Percentiles rank a stretch among this genome's conserved stretches.
Evolutionary conservation across 2,329 filamentous ascomycete species (phyloP).

Genomic region (Fusarium paranaense): DNA sequence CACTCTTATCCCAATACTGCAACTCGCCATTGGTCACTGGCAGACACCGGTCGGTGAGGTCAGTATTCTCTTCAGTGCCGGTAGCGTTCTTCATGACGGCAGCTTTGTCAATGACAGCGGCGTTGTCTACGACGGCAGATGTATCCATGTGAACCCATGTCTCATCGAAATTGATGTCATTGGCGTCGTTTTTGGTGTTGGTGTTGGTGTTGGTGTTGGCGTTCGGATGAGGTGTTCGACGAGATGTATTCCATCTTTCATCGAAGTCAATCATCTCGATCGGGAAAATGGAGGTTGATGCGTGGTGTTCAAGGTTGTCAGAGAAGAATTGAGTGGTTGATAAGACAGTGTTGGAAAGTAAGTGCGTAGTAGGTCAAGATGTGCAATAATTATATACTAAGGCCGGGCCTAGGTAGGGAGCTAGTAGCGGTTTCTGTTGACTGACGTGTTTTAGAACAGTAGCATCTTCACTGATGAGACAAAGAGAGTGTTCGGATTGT

Average conservation of each 20-base stretch:
- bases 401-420: not conserved
- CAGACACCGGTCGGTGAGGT: too few species aligned
- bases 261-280: too few species aligned
- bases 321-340: not conserved
- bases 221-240: too few species aligned
- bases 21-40: not conserved
- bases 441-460: not conserved
- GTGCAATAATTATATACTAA: not conserved
- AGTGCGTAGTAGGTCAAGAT: not conserved
- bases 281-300: not conserved
- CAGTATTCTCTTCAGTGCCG: not conserved
- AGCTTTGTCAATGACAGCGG: not conserved
- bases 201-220: too few species aligned
- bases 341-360: not conserved
- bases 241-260: too few species aligned
- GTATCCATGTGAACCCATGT: too few species aligned
- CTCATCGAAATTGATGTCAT: too few species aligned
- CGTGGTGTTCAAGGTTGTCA: not conserved
- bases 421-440: not conserved
- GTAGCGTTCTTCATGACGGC: not conserved
- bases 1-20: not conserved
- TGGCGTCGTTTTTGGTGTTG: too few species aligned
- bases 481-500: not conserved
- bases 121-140: too few species aligned
- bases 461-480: not conserved